A percentile compares a stretch with the other conserved stretches of the same genome.
phyloP scores from a whole-genome alignment of 495 filamentous ascomycete species.

The Aspergillus diversus region DNA sequence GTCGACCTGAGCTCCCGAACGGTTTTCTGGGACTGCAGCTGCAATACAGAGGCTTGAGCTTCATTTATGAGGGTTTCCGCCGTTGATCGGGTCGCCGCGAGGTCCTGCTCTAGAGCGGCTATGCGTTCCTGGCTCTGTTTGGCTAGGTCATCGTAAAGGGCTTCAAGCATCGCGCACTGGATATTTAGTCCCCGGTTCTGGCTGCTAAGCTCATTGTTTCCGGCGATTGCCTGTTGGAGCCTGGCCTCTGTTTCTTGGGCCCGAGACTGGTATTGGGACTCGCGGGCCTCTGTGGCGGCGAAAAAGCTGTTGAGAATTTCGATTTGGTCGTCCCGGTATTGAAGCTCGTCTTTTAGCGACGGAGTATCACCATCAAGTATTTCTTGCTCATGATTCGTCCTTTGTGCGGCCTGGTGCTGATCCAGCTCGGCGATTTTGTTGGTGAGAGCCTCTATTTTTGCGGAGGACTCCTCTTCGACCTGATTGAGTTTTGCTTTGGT shows the following conservation, averaged over 20 bases:
- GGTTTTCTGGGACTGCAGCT: background rate
- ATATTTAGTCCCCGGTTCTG: background rate
- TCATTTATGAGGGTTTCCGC: background rate
- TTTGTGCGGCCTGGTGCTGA: background rate
- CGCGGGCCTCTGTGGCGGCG: background rate
- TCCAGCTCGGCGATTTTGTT: conserved; percentile 6
- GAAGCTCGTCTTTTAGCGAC: conserved; percentile 10
- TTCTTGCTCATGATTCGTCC: background rate
- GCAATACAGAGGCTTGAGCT: background rate
- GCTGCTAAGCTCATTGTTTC: conserved; percentile 1
- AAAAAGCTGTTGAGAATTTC: background rate
- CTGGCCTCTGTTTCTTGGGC: background rate
- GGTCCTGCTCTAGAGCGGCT: conserved; percentile 4
- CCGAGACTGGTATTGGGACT: background rate
- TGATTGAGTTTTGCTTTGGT: background rate
- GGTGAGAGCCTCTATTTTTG: background rate
- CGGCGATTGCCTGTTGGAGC: background rate
- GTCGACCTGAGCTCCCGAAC: conserved; percentile 2
- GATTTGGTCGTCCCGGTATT: conserved; percentile 4
- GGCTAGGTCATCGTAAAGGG: background rate
- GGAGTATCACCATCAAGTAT: background rate
- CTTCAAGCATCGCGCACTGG: background rate
- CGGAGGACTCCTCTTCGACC: background rate
- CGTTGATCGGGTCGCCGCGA: conserved; percentile 1
- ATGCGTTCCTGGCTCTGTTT: conserved; percentile 3